These are phyloP conservation scores for Sarcocystis neurona DNA, from an alignment of 169 alveolate species.

Conservation along the genomic window DNA sequence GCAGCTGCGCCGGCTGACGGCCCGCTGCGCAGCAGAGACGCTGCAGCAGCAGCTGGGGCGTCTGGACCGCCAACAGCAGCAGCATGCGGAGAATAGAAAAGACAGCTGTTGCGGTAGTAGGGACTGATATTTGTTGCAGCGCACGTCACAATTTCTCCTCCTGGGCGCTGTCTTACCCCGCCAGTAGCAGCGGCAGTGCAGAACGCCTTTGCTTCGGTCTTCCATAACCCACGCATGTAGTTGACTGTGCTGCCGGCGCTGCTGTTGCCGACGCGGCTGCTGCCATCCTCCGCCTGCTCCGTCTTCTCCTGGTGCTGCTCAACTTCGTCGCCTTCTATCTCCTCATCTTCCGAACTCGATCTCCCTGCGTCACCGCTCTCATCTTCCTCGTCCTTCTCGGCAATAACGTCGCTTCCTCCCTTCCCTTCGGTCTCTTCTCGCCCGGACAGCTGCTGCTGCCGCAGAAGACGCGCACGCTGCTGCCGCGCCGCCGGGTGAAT, in stretches of 20 bases:
- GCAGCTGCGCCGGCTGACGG: too few relatives aligned
- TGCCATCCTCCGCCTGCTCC: background rate
- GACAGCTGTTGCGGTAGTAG: conserved; percentile 1
- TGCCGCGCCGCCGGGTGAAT: too few relatives aligned
- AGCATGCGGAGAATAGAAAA: too few relatives aligned
- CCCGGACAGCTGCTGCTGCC: too few relatives aligned
- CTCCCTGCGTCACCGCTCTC: background rate
- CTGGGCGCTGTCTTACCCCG: too few relatives aligned
- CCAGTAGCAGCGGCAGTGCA: too few relatives aligned
- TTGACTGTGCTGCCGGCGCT: background rate
- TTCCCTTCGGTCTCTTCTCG: too few relatives aligned
- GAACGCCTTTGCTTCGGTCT: conserved; percentile 25
- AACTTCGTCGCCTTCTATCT: background rate
- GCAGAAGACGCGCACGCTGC: too few relatives aligned
- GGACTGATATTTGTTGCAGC: conserved; percentile 21
- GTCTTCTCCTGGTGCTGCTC: background rate
- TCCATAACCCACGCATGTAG: conserved; percentile 41
- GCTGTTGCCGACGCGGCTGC: background rate
- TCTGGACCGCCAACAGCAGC: too few relatives aligned
- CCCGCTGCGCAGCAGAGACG: too few relatives aligned
- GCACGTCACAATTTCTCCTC: background rate
- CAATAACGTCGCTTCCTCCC: background rate
- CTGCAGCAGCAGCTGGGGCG: too few relatives aligned
- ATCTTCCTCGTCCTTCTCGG: background rate
- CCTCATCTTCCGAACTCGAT: background rate